phyloP scores from a whole-genome alignment of 1,284 basidiomycete genomes.

The Fistulina hepatica region DNA sequence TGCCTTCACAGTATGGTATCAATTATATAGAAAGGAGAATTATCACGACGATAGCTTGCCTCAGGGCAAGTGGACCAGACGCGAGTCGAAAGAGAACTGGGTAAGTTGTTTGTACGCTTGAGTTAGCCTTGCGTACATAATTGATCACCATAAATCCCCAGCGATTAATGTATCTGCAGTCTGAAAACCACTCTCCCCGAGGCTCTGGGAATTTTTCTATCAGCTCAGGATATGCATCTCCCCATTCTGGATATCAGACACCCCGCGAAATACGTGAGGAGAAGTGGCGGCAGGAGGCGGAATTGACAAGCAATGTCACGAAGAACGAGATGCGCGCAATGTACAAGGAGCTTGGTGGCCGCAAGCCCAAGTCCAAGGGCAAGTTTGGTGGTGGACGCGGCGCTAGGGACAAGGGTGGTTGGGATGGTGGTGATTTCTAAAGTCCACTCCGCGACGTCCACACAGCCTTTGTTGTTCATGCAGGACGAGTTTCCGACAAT shows the following conservation, averaged over 20 bases:
- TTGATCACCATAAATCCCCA: slow-evolving; percentile 18
- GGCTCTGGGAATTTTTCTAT: slow-evolving; percentile 31
- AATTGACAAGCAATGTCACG: slow-evolving; percentile 41
- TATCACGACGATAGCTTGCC: slow-evolving; percentile 69
- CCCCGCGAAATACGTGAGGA: slow-evolving; percentile 70
- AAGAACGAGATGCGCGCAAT: slow-evolving; percentile 79
- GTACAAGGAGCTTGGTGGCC: slow-evolving; percentile 82
- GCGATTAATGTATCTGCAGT: slow-evolving; percentile 48
- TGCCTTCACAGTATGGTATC: slow-evolving; percentile 70
- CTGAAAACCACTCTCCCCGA: slow-evolving; percentile 24
- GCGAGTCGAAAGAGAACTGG: slow-evolving; percentile 81
- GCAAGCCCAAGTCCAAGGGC: slow-evolving; percentile 61
- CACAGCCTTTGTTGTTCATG: too few species aligned
- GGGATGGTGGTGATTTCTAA: slow-evolving; percentile 37
- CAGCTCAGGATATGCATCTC: slow-evolving; percentile 38
- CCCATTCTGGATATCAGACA: slow-evolving; percentile 61
- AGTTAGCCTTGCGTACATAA: neutral
- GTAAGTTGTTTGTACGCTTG: slow-evolving; percentile 26
- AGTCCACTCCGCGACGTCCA: too few species aligned
- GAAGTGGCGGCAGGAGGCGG: slow-evolving; percentile 52
- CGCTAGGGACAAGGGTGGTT: slow-evolving; percentile 57
- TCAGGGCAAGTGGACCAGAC: slow-evolving; percentile 75
- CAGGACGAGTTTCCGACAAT: too few species aligned
- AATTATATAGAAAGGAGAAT: slow-evolving; percentile 70
- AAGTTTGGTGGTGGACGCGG: slow-evolving; percentile 53